A percentile compares a stretch with the other conserved stretches of the same genome.
Conservation (phyloP, 495 filamentous ascomycete species). For the Lophiotrema nucula region DNA sequence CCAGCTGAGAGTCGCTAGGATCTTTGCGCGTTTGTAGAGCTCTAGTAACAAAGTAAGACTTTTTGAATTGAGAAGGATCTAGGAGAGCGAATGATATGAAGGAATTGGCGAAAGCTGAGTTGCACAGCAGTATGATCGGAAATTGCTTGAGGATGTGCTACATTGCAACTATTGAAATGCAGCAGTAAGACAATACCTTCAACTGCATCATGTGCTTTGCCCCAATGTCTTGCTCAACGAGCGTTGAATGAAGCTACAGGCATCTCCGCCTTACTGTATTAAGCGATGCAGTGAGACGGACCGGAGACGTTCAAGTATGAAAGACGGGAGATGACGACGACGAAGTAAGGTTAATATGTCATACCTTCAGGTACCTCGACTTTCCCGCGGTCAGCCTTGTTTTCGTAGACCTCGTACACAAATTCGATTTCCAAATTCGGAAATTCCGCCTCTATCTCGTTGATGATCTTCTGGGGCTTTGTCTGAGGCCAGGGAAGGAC, state of each 20-base stretch:
- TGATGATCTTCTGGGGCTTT: neutral
- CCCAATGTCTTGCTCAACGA: too few relatives aligned
- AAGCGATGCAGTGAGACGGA: neutral
- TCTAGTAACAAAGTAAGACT: conserved; percentile 37
- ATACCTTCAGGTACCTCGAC: conserved; percentile 30
- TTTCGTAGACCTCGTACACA: neutral
- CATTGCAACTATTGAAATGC: too few relatives aligned
- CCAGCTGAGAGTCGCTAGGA: conserved; percentile 59
- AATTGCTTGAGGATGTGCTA: too few relatives aligned
- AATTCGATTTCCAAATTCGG: conserved; percentile 22
- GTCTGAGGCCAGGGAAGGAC: conserved; percentile 23
- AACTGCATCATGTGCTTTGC: too few relatives aligned
- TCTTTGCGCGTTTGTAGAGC: conserved; percentile 59
- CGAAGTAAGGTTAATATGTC: neutral
- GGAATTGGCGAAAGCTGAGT: too few relatives aligned
- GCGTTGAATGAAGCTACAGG: too few relatives aligned
- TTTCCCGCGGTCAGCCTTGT: conserved; percentile 2
- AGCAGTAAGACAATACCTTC: too few relatives aligned
- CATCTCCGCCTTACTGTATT: neutral
- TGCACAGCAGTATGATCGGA: too few relatives aligned
- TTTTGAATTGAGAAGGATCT: neutral
- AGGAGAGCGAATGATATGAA: neutral
- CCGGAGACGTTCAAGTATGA: neutral
- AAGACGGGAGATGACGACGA: neutral
- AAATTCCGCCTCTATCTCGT: conserved; percentile 21